phyloP scores from a whole-genome alignment of 2,329 filamentous ascomycete species.

The Fusarium ambrosium region DNA sequence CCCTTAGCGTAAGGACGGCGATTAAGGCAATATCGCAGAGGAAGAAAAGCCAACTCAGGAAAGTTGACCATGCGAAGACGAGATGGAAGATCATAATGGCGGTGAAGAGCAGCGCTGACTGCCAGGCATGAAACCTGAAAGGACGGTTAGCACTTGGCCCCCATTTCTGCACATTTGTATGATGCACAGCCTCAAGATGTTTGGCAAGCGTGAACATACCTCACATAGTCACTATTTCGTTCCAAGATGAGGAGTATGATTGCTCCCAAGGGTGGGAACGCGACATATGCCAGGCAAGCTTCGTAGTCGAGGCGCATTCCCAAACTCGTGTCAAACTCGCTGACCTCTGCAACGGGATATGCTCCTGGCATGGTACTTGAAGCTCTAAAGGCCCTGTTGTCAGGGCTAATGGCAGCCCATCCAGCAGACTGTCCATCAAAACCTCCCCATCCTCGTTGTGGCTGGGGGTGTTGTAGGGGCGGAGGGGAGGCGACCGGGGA shows the following conservation, averaged over 20 bases:
- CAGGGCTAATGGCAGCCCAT: slow-evolving; percentile 44
- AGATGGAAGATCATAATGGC: slow-evolving; percentile 82
- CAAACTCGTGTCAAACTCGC: slow-evolving; percentile 92
- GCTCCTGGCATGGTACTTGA: slow-evolving; percentile 51
- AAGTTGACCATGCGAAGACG: slow-evolving; percentile 85
- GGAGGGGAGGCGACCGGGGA: slow-evolving; percentile 61
- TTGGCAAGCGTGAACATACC: slow-evolving; percentile 66
- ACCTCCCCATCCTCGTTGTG: slow-evolving; percentile 67
- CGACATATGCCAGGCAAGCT: slow-evolving; percentile 88
- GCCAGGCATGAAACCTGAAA: slow-evolving; percentile 95
- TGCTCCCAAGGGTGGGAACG: slow-evolving; percentile 86
- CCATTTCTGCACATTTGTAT: background rate
- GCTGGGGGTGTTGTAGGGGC: slow-evolving; percentile 65
- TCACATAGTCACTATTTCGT: slow-evolving; percentile 96
- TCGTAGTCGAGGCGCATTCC: slow-evolving; percentile 90
- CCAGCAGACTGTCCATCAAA: slow-evolving; percentile 55
- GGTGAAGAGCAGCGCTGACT: slow-evolving; percentile 87
- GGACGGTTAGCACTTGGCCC: slow-evolving; percentile 19
- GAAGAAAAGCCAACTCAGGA: slow-evolving; percentile 88
- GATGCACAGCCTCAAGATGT: background rate
- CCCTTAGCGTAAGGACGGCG: slow-evolving; percentile 79
- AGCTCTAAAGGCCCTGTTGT: slow-evolving; percentile 39
- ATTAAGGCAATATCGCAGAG: slow-evolving; percentile 82
- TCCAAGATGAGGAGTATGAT: slow-evolving; percentile 88
- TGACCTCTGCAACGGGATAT: slow-evolving; percentile 66